Percentiles rank a stretch among this genome's conserved stretches.
Evolutionary conservation across 2,329 filamentous ascomycete species (phyloP).

Genomic region (Xylariaceae sp.): DNA sequence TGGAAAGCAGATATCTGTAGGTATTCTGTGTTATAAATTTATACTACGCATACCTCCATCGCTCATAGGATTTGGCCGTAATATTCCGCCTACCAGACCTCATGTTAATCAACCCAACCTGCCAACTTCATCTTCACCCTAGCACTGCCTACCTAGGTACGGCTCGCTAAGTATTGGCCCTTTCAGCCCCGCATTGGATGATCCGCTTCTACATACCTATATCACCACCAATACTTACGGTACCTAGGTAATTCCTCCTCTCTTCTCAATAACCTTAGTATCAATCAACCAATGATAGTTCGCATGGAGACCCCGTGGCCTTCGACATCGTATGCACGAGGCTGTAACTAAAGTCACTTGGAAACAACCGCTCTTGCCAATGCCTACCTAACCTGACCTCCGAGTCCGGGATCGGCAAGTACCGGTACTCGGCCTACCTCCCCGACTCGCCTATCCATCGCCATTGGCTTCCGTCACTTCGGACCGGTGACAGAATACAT

Average conservation of each 20-base stretch:
- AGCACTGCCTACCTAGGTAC: neutral
- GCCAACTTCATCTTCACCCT: neutral
- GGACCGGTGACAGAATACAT: neutral
- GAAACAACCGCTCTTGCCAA: constrained; percentile 6
- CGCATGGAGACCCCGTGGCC: constrained; percentile 30
- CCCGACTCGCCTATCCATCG: constrained; percentile 7
- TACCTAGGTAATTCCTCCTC: constrained; percentile 14
- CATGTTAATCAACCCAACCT: neutral
- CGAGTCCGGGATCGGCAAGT: constrained; percentile 12
- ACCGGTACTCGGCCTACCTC: constrained; percentile 15
- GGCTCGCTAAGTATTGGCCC: constrained; percentile 1
- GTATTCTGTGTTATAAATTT: no score
- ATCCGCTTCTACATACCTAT: no score
- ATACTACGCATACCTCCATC: no score
- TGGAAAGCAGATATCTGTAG: no score
- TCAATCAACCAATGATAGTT: constrained; percentile 27
- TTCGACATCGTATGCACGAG: constrained; percentile 30
- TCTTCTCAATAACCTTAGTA: constrained; percentile 14
- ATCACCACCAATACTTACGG: constrained; percentile 21
- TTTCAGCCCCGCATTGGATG: constrained; percentile 18
- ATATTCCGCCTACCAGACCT: no score
- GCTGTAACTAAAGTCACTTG: constrained; percentile 14
- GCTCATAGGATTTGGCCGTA: no score
- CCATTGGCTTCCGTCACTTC: neutral
- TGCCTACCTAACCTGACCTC: neutral